Conservation (phyloP, 2,329 filamentous ascomycete species). For the Rosellinia necatrix region DNA sequence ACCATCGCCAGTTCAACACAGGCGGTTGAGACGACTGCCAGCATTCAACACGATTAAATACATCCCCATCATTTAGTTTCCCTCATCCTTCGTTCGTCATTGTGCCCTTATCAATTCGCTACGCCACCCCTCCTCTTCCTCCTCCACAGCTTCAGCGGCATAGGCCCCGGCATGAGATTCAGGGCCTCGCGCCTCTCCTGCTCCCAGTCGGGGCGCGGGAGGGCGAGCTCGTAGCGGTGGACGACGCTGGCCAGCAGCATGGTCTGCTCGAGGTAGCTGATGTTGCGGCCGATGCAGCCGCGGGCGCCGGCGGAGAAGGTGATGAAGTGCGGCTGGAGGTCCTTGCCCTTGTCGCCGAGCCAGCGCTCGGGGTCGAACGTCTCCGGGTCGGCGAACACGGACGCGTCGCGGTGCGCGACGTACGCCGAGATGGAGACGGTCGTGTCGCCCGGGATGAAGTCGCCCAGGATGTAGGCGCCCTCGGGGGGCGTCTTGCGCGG, state of each 20-base stretch:
- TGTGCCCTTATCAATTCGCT: not conserved
- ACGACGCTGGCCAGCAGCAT: not conserved
- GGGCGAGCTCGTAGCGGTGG: not conserved
- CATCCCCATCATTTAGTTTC: too few species aligned
- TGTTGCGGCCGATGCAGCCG: constrained; percentile 3
- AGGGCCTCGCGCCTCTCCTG: not conserved
- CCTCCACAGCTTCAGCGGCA: constrained; percentile 5
- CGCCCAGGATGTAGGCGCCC: constrained; percentile 48
- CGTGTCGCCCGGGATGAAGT: constrained; percentile 51
- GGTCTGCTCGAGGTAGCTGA: constrained; percentile 1
- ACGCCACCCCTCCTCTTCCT: not conserved
- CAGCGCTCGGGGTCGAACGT: constrained; percentile 1
- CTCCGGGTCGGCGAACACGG: not conserved
- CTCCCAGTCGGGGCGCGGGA: not conserved
- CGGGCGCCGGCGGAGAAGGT: not conserved
- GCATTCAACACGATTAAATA: too few species aligned
- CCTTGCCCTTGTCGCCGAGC: not conserved
- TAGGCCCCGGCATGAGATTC: not conserved
- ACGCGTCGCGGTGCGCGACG: constrained; percentile 45
- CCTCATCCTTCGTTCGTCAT: not conserved
- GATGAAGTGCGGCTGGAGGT: constrained; percentile 1
- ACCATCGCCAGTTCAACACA: too few species aligned
- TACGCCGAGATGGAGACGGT: constrained; percentile 50
- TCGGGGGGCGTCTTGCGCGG: constrained; percentile 51
- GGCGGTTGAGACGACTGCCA: too few species aligned